Base-by-base conservation (phyloP, 2,329 filamentous ascomycete species). In the Dactylellina drechsleri region DNA sequence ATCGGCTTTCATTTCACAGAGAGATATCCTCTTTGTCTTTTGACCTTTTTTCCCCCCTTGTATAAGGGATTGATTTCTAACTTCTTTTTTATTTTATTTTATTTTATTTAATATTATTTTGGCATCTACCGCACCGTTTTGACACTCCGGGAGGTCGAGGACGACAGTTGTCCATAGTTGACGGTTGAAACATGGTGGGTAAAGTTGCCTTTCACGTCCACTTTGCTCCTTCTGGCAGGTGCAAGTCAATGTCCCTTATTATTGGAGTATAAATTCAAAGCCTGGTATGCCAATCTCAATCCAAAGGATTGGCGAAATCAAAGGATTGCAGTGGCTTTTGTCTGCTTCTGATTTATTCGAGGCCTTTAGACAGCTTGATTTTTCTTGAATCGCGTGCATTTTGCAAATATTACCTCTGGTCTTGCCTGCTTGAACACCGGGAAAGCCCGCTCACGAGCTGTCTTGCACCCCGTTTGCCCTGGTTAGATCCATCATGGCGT, bases 391-490 rank as follows among this genome's bases (percentile, higher is more conserved):
- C 23, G 23, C 23, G 57, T 45, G 31, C 41, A 40, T 15, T 13
- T 52, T 40, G 18, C 18, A 13, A 18, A n/a, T 23, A 10, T 20
- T 53, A n/a, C 50, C 57, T 54, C 40, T 43, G 31, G 67, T 53
- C 18, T 40, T 59, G 66, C 68, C 61, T 73, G 68, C 49, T 50
- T 31, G 58, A 57, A 40, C 31, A 50, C 70, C 62, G 62, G 70
- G 70, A 60, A 20, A 41, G 20, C 62, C 70, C 70, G 31, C 10
- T 36, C 31, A 36, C 31, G 5, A 7, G 31, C 31, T 36, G 31
- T 36, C 31, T 7, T 23, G 23, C 6, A 7, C 3, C 31, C 31
- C 6, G 70, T 74, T 74, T 16, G 62, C 40, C 70, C 70, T 59
- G 26, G 62, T 59, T 43, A 28, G 31, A 7, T 57, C 13, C 45